Base-by-base conservation (phyloP, 2,329 filamentous ascomycete species). In the Dendrostoma leiphaemia region DNA sequence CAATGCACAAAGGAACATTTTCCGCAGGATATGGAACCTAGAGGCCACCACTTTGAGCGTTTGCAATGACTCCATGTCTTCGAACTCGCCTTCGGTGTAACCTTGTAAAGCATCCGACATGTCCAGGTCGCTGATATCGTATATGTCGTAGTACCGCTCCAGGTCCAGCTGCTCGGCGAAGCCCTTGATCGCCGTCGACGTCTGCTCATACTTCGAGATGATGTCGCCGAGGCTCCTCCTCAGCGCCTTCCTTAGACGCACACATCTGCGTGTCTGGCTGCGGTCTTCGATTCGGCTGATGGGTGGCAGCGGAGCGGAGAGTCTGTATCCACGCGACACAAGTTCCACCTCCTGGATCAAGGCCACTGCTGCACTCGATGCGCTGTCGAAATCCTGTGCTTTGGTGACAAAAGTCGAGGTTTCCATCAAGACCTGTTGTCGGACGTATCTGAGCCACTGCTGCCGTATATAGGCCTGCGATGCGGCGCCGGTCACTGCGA, bases 261-360 rank as follows among this genome's bases (percentile, higher is more conserved):
- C 76, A 66, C 94, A 99, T 65, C 91, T 86, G 62, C 91, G 82
- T 7, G 79, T 82, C 67, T 95, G 89, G 40, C 84, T 84, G 57
- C 85, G 85, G 62, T 95, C 91, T 68, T 99, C 94, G 29, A 99
- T 78, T 43, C 93, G 85, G 61, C 89, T 95, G 57, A 97, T 88
- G n/a, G 94, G 94, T 6, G 94, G 93, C 32, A 97, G 74, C 23
- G 92, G 93, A 15, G 85, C 88, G 76, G 90, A 95, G 50, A 57
- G 54, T 21, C 31, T 45, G 64, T 51, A 97, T 21, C 92, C 92
- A 62, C 92, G 84, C 28, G 92, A 95, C 24, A 97, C 91, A 29
- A 97, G 79, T 73, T 97, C 92, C n/a, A 97, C 91, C 71, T 97
- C 92, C 69, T 96, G 92, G 59, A 97, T 87, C 57, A 96, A 81